A percentile compares a stretch with the other conserved stretches of the same genome.
Evolutionary conservation across 2,329 filamentous ascomycete genomes (phyloP).

Genomic region (Fusarium austroafricanum): DNA sequence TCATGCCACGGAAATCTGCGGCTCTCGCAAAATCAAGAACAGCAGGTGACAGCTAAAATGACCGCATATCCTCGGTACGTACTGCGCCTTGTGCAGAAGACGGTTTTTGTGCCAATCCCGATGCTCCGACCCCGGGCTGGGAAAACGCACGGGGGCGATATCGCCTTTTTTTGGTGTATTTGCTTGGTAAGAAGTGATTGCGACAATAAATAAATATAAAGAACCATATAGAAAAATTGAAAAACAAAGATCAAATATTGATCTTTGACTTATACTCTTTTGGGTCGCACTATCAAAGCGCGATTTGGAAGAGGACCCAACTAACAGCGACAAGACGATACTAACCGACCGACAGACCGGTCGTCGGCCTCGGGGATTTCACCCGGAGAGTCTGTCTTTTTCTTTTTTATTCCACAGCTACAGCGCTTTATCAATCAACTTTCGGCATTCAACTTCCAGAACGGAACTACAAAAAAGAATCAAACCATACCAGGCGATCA

Average conservation of each 20-base stretch:
- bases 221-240: not conserved
- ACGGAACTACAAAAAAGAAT: slow-evolving; percentile 6
- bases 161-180: slow-evolving; percentile 13
- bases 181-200: slow-evolving; percentile 16
- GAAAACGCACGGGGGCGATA: slow-evolving; percentile 25
- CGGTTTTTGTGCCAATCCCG: slow-evolving; percentile 32
- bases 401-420: slow-evolving; percentile 9
- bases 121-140: slow-evolving; percentile 40
- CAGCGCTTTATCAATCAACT: slow-evolving; percentile 3
- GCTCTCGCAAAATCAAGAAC: slow-evolving; percentile 24
- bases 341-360: slow-evolving; percentile 43
- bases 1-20: slow-evolving; percentile 44
- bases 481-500: not conserved
- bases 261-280: not conserved
- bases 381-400: slow-evolving; percentile 19
- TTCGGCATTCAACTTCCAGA: slow-evolving; percentile 13
- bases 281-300: slow-evolving; percentile 5
- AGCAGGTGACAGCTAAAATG: slow-evolving; percentile 21
- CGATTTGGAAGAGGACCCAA: slow-evolving; percentile 14
- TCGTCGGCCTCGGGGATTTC: slow-evolving; percentile 37
- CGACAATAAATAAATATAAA: not conserved
- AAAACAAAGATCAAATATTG: not conserved
- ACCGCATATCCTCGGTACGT: slow-evolving; percentile 26
- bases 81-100: slow-evolving; percentile 7
- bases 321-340: slow-evolving; percentile 26